These are phyloP conservation scores for Salvia splendens DNA, from an alignment of 257 asterid genomes.

Conservation along the genomic window DNA sequence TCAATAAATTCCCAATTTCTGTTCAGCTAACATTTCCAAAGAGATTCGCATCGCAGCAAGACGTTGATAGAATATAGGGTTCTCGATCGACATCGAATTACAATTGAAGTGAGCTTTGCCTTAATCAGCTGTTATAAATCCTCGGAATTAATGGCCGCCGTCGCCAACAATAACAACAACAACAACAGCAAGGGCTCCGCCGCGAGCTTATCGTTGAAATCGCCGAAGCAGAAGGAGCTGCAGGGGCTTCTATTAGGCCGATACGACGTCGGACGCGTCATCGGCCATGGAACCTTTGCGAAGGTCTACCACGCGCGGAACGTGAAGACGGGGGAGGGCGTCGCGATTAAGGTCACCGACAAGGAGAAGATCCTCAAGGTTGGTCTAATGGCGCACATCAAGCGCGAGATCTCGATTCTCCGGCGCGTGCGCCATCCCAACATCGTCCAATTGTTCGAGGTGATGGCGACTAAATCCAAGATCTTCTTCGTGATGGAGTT, in stretches of 20 bases:
- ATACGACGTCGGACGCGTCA: constrained; percentile 68
- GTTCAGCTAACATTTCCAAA: constrained; percentile 22
- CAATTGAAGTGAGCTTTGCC: neutral
- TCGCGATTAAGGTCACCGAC: constrained; percentile 84
- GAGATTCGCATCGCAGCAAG: constrained; percentile 12
- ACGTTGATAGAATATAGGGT: neutral
- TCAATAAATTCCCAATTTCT: constrained; percentile 12
- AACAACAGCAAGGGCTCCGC: neutral
- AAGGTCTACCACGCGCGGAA: constrained; percentile 86
- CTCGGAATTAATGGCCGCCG: constrained; percentile 21
- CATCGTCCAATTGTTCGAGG: constrained; percentile 84
- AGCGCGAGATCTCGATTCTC: constrained; percentile 94
- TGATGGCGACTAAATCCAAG: constrained; percentile 88
- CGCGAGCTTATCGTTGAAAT: constrained; percentile 22
- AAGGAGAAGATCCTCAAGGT: constrained; percentile 77
- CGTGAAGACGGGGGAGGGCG: constrained; percentile 67
- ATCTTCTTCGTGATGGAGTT: constrained; percentile 90
- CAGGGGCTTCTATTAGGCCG: constrained; percentile 65
- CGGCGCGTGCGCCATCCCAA: constrained; percentile 91
- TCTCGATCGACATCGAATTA: neutral
- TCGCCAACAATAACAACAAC: constrained; percentile 20
- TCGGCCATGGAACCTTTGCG: constrained; percentile 91
- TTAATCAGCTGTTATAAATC: neutral
- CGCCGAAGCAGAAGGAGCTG: constrained; percentile 42
- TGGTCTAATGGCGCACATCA: constrained; percentile 74